phyloP scores from a whole-genome alignment of 139 green algal genomes.

The Microglena sp. region DNA sequence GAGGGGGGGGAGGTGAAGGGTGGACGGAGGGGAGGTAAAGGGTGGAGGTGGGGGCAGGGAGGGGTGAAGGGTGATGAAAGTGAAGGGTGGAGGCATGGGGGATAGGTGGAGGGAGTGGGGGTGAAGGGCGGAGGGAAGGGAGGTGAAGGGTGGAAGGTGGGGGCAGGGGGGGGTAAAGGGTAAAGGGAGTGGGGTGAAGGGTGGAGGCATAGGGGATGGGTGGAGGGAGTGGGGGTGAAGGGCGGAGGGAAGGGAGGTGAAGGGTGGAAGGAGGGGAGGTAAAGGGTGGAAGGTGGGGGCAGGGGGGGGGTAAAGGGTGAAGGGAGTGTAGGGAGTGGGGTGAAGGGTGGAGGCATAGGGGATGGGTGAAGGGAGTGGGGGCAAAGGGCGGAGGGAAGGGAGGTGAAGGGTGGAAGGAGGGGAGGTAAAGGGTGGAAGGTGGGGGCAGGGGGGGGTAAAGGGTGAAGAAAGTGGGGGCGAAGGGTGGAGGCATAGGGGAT shows the following conservation, averaged over 20 bases:
- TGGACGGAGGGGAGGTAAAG: neutral
- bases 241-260: neutral
- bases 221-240: neutral
- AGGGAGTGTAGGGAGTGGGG: neutral
- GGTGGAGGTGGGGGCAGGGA: neutral
- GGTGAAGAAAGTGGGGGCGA: neutral
- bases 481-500: neutral
- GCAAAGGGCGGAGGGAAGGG: neutral
- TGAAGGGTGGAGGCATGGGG: neutral
- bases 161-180: neutral
- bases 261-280: neutral
- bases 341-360: neutral
- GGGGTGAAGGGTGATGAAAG: neutral
- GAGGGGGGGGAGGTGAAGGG: neutral
- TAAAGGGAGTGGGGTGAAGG: neutral
- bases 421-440: neutral
- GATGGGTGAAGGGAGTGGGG: neutral
- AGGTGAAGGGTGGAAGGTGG: neutral
- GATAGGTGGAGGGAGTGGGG: neutral
- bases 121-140: neutral
- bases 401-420: neutral
- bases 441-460: neutral
- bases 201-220: neutral
- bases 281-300: neutral
- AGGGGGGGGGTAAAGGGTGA: neutral